Evolutionary conservation across 2,329 filamentous ascomycete genomes (phyloP).

Genomic region (Plectosphaerella cucumerina): DNA sequence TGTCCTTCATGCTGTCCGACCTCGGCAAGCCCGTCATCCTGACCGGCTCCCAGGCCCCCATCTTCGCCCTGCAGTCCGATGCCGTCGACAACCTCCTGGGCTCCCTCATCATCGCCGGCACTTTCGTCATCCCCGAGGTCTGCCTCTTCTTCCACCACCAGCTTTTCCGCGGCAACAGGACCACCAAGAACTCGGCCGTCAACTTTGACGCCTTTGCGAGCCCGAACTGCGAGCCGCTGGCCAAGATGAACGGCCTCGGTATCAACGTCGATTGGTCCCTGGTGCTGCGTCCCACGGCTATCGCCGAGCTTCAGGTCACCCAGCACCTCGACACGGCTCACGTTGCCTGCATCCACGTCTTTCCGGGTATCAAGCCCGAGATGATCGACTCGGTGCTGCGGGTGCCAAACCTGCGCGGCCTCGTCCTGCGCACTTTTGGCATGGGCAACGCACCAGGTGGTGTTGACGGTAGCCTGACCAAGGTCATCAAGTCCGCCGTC

Average conservation of each 20-base stretch:
- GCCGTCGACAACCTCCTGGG: constrained; percentile 87
- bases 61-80: constrained; percentile 87
- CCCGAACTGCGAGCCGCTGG: constrained; percentile 80
- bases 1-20: constrained; percentile 91
- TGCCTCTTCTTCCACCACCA: constrained; percentile 92
- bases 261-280: constrained; percentile 79
- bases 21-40: constrained; percentile 88
- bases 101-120: constrained; percentile 83
- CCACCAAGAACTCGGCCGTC: constrained; percentile 82
- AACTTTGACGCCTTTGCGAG: constrained; percentile 84
- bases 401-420: constrained; percentile 70
- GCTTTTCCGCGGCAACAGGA: constrained; percentile 82
- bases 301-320: constrained; percentile 71
- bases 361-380: constrained; percentile 88
- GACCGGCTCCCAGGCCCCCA: constrained; percentile 78
- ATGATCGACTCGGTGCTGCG: constrained; percentile 84
- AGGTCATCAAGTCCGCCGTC: constrained; percentile 73
- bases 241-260: constrained; percentile 74
- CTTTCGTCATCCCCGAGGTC: constrained; percentile 90
- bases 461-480: constrained; percentile 72
- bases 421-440: constrained; percentile 89
- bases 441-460: constrained; percentile 88
- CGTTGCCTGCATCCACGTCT: constrained; percentile 84
- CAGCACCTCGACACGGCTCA: constrained; percentile 79
- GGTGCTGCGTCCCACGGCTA: constrained; percentile 67